A percentile compares a stretch with the other conserved stretches of the same genome.
Conservation (phyloP, 2,329 filamentous ascomycete species). For the Neopestalotiopsis rosae region DNA sequence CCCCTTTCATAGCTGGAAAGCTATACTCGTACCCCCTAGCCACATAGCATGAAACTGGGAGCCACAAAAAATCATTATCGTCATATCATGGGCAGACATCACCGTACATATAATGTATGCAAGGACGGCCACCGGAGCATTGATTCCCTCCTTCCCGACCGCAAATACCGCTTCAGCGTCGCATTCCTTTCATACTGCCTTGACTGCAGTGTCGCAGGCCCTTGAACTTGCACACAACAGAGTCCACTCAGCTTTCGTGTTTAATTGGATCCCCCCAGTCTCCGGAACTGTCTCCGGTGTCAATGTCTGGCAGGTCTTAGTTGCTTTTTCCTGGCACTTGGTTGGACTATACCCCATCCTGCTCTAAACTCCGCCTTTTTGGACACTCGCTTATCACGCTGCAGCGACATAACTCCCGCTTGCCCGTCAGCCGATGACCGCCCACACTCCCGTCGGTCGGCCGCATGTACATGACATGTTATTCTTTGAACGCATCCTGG, state of each 20-base stretch:
- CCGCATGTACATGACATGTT: background rate
- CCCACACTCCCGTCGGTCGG: no score
- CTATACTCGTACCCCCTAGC: background rate
- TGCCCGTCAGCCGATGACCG: no score
- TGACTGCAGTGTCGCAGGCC: no score
- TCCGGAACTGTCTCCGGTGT: no score
- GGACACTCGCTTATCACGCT: background rate
- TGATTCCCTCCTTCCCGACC: background rate
- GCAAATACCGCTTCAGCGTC: no score
- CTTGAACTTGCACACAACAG: no score
- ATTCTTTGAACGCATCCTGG: no score
- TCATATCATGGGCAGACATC: background rate
- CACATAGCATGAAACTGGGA: background rate
- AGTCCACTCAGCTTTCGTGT: no score
- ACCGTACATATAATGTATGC: background rate
- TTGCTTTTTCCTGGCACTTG: background rate
- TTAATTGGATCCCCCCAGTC: no score
- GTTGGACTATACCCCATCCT: background rate
- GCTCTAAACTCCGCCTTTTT: background rate
- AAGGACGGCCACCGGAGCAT: background rate
- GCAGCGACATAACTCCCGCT: background rate
- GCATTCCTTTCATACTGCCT: no score
- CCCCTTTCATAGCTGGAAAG: background rate
- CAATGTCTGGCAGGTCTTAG: background rate
- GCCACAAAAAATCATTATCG: background rate